phyloP scores from a whole-genome alignment of 495 filamentous ascomycete species.

The Aspergillus sparsus region DNA sequence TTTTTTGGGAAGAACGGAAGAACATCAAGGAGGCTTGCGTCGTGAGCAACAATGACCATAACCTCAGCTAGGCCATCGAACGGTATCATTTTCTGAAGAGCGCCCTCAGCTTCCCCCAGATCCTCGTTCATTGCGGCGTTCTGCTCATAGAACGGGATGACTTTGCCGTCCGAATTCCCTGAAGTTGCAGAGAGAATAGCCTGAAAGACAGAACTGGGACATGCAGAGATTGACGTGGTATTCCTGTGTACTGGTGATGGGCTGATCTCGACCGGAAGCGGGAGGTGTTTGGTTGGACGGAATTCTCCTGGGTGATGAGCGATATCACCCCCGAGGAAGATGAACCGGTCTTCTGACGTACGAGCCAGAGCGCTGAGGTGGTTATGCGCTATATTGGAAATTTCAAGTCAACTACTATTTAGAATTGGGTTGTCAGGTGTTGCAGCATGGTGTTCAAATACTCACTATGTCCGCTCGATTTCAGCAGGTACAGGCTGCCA shows the following conservation, averaged over 20 bases:
- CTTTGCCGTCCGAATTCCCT: not conserved
- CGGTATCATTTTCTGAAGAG: not conserved
- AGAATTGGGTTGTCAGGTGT: too few species aligned
- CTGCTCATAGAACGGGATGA: slow-evolving; percentile 8
- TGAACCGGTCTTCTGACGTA: slow-evolving; percentile 7
- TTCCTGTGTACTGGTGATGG: not conserved
- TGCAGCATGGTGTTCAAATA: not conserved
- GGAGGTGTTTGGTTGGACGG: slow-evolving; percentile 2
- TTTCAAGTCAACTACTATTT: not conserved
- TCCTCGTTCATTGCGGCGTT: not conserved
- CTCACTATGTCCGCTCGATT: slow-evolving; percentile 5
- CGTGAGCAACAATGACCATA: slow-evolving; percentile 7
- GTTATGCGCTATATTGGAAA: not conserved
- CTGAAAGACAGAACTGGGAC: slow-evolving; percentile 2
- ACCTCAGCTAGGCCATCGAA: not conserved
- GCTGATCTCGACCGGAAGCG: slow-evolving; percentile 11
- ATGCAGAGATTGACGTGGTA: not conserved
- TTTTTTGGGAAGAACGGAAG: slow-evolving; percentile 3
- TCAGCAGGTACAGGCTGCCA: slow-evolving; percentile 11
- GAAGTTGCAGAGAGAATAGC: not conserved
- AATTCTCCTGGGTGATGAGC: slow-evolving; percentile 6
- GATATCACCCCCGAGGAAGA: slow-evolving; percentile 16
- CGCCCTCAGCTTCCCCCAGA: not conserved
- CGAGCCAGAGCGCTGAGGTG: slow-evolving; percentile 9
- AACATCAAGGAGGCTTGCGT: not conserved